phyloP scores from a whole-genome alignment of 257 asterid species.

The Perilla frutescens region DNA sequence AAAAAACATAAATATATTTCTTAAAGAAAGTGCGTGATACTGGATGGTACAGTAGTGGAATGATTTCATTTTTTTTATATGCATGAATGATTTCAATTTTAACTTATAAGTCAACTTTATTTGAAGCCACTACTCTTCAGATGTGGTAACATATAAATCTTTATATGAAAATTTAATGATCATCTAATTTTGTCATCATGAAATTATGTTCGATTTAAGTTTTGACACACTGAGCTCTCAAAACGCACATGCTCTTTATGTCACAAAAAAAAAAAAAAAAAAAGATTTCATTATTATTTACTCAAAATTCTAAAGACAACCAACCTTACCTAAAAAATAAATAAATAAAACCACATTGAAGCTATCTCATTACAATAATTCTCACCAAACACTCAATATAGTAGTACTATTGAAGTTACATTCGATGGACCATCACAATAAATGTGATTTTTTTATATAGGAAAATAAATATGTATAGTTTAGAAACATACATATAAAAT shows the following conservation, averaged over 20 bases:
- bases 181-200: background rate
- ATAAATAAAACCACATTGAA: too few species aligned
- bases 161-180: background rate
- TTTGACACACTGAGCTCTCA: background rate
- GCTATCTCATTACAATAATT: background rate
- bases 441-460: background rate
- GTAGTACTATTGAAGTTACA: background rate
- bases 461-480: background rate
- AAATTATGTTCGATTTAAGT: background rate
- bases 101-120: slow-evolving; percentile 2
- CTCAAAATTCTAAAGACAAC: too few species aligned
- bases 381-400: background rate
- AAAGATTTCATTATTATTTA: background rate
- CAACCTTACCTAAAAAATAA: too few species aligned
- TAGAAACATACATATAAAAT: background rate
- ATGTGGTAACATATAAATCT: background rate
- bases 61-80: background rate
- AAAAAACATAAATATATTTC: too few species aligned
- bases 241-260: background rate
- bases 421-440: slow-evolving; percentile 9
- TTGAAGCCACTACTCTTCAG: background rate
- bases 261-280: background rate
- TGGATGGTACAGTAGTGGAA: background rate
- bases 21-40: too few species aligned
- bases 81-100: background rate